A percentile compares a stretch with the other conserved stretches of the same genome.
Conservation (phyloP, 148 eudicot species). For the Pouteria glomerata region DNA sequence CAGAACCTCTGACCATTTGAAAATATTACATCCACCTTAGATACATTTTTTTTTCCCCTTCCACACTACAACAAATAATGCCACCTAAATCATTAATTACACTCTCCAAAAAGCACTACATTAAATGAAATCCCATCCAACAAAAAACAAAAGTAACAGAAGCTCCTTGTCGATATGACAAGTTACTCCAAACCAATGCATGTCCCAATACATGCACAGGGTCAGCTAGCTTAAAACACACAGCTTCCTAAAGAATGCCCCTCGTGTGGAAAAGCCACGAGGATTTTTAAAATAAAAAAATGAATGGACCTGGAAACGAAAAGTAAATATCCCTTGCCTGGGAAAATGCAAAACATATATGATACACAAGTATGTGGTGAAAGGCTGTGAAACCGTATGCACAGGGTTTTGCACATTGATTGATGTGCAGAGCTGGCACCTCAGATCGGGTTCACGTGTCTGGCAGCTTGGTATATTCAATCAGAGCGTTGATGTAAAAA, state of each 20-base stretch:
- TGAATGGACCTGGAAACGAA: conserved; percentile 18
- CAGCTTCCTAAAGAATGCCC: conserved; percentile 19
- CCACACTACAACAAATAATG: conserved; percentile 6
- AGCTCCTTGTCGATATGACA: conserved; percentile 23
- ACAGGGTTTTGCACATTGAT: conserved; percentile 17
- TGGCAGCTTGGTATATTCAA: conserved; percentile 8
- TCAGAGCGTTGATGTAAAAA: conserved; percentile 67
- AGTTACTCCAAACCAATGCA: conserved; percentile 21
- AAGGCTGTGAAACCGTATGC: conserved; percentile 17
- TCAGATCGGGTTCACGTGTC: not conserved
- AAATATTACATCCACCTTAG: not conserved
- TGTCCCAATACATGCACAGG: conserved; percentile 14
- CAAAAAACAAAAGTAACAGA: not conserved
- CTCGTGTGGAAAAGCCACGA: conserved; percentile 15
- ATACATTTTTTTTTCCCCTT: conserved; percentile 18
- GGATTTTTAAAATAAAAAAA: conserved; percentile 13
- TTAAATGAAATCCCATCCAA: not conserved
- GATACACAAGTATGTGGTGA: conserved; percentile 12
- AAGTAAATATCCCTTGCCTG: conserved; percentile 4
- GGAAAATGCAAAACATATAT: conserved; percentile 8
- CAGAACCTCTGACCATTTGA: not conserved
- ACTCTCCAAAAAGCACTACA: not conserved
- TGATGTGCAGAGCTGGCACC: conserved; percentile 4
- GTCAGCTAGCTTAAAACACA: conserved; percentile 3
- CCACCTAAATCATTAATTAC: conserved; percentile 10